These are phyloP conservation scores for Elsinoe fawcettii DNA, from an alignment of 2,329 filamentous ascomycete species.

Conservation along the genomic window DNA sequence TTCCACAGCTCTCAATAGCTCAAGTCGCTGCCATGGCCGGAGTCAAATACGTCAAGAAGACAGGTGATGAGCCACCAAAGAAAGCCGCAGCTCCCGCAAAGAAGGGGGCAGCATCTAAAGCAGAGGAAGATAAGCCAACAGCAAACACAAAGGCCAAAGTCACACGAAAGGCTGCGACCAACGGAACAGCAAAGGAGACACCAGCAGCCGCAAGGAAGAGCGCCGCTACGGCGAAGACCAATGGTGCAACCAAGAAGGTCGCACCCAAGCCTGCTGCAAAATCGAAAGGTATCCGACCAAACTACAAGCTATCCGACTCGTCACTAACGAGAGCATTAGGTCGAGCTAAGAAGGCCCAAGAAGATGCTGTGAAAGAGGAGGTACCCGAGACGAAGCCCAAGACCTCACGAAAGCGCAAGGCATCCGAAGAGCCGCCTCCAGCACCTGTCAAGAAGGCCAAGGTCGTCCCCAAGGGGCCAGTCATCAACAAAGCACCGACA, in stretches of 20 bases:
- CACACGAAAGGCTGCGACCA: slow-evolving; percentile 23
- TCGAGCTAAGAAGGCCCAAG: slow-evolving; percentile 1
- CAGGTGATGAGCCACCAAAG: slow-evolving; percentile 21
- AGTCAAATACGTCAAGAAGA: slow-evolving; percentile 27
- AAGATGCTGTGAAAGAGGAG: slow-evolving; percentile 15
- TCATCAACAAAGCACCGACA: slow-evolving; percentile 58
- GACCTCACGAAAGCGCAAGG: slow-evolving; percentile 21
- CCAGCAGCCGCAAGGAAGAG: slow-evolving; percentile 21
- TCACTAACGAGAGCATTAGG: neutral
- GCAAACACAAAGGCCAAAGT: slow-evolving; percentile 27
- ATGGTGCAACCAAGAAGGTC: slow-evolving; percentile 15
- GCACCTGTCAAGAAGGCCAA: slow-evolving; percentile 22
- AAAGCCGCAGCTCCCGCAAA: slow-evolving; percentile 18
- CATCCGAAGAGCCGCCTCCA: slow-evolving; percentile 20
- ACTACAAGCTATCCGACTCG: no score
- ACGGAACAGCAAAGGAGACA: slow-evolving; percentile 24
- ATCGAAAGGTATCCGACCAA: slow-evolving; percentile 14
- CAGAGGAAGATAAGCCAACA: slow-evolving; percentile 20
- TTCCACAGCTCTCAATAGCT: neutral
- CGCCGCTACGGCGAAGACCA: slow-evolving; percentile 20
- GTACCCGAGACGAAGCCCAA: slow-evolving; percentile 18
- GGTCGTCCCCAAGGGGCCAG: slow-evolving; percentile 22
- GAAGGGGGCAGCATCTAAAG: slow-evolving; percentile 15
- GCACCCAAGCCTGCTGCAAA: slow-evolving; percentile 15
- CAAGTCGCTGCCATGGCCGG: slow-evolving; percentile 22